Base-by-base conservation (phyloP, 2,329 filamentous ascomycete species). In the Fusarium tuaranense region DNA sequence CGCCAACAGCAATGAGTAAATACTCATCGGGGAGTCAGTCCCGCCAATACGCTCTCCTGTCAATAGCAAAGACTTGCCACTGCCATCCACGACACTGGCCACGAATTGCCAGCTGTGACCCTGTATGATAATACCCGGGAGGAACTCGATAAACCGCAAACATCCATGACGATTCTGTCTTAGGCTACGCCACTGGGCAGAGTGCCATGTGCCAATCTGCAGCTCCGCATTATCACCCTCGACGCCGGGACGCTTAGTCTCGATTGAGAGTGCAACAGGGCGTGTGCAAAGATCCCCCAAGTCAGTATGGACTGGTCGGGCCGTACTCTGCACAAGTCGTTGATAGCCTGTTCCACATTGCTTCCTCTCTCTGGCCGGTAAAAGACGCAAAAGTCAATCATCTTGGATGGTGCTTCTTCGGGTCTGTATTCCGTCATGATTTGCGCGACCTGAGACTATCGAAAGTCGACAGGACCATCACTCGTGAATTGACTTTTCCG, bases 261-360 rank as follows among this genome's bases (percentile, higher is more conserved):
- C 44, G 16, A 48, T 48, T 14, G 22, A 48, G 22, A 48, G 44
- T 14, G 22, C 22, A 48, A 48, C 13, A 48, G 44, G 22, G 22
- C 22, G 44, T 7, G 44, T 48, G 20, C 44, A 48, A 13, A 48
- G 13, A 14, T 25, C 44, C 44, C 44, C 44, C 13, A 25, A 13
- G 84, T 84, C 22, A 74, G 88, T 44, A 18, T 76, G 25, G 73
- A 74, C 27, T 67, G 53, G 18, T 57, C 70, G 14, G 69, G 69
- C 34, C 67, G 65, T 38, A 18, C 64, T 39, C 61, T 55, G 32
- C 65, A 62, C 48, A 63, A 58, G 30, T 38, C 63, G 22, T 68
- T 38, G 25, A 70, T 72, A 13, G 62, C 44, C 25, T 63, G 59
- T 22, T 75, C 62, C 38, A 64, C 61, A 32, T 20, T 13, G 66